Percentiles rank a stretch among this genome's conserved stretches.
These are phyloP conservation scores for Thielaviopsis ethacetica DNA, from an alignment of 2,329 filamentous ascomycete species.

Conservation along the genomic window DNA sequence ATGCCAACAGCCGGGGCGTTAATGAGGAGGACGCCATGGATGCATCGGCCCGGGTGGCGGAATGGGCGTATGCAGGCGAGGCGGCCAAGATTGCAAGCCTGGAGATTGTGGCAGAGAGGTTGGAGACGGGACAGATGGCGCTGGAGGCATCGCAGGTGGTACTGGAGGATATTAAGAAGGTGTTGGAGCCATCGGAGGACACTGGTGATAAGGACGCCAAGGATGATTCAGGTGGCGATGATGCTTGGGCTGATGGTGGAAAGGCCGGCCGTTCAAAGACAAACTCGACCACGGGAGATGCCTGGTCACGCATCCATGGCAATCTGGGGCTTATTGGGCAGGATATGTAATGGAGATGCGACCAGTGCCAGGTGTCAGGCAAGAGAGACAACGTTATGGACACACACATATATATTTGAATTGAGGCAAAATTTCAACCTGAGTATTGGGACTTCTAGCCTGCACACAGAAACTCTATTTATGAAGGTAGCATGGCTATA, in stretches of 20 bases:
- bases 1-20: conserved; percentile 28
- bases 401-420: neutral
- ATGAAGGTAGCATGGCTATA: no score
- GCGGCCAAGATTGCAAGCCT: conserved; percentile 42
- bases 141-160: conserved; percentile 34
- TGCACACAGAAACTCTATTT: no score
- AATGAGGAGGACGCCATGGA: conserved; percentile 18
- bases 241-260: neutral
- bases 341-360: conserved; percentile 13
- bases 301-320: conserved; percentile 36
- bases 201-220: conserved; percentile 15
- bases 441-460: neutral
- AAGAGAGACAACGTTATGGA: neutral
- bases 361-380: no score
- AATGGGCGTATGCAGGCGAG: conserved; percentile 45
- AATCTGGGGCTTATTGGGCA: conserved; percentile 35
- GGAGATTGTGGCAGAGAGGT: conserved; percentile 40
- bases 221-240: conserved; percentile 2
- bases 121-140: conserved; percentile 41
- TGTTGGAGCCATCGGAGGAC: conserved; percentile 25
- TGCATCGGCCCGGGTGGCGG: conserved; percentile 27
- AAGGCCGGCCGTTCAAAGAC: neutral
- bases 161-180: conserved; percentile 31
- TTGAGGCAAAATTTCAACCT: neutral
- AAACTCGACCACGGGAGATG: conserved; percentile 20